Conservation (phyloP, 2,329 filamentous ascomycete species). For the Lachnellula subtilissima region DNA sequence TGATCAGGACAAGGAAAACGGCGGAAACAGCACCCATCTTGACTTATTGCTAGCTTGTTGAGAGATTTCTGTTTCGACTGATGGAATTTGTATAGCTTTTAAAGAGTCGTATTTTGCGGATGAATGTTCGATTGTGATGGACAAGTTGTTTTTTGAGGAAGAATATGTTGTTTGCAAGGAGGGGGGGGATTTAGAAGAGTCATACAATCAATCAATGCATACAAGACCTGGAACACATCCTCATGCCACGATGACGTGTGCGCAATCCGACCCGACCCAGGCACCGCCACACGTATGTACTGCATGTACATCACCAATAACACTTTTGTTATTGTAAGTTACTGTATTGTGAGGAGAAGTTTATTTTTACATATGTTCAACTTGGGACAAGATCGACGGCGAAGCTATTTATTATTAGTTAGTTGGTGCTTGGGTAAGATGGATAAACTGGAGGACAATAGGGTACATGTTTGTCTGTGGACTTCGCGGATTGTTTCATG, state of each 20-base stretch:
- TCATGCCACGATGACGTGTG: no score
- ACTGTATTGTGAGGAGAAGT: no score
- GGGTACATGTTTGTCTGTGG: no score
- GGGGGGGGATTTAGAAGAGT: not conserved
- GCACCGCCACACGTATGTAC: no score
- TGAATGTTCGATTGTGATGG: not conserved
- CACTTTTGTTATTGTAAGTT: no score
- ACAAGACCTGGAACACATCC: not conserved
- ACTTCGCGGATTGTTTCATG: no score
- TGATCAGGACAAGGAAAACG: constrained; percentile 41
- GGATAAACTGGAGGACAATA: no score
- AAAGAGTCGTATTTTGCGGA: not conserved
- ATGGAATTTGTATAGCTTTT: not conserved
- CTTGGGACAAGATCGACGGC: no score
- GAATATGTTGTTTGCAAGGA: not conserved
- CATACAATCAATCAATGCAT: not conserved
- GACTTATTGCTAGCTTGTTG: not conserved
- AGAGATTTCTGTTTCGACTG: not conserved
- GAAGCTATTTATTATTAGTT: no score
- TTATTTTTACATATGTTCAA: no score
- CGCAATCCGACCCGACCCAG: no score
- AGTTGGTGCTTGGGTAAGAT: no score
- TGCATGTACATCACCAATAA: not conserved
- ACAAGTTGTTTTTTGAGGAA: not conserved
- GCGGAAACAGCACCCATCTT: constrained; percentile 34